phyloP scores from a whole-genome alignment of 2,329 filamentous ascomycete species.

The Thermoascus crustaceus region DNA sequence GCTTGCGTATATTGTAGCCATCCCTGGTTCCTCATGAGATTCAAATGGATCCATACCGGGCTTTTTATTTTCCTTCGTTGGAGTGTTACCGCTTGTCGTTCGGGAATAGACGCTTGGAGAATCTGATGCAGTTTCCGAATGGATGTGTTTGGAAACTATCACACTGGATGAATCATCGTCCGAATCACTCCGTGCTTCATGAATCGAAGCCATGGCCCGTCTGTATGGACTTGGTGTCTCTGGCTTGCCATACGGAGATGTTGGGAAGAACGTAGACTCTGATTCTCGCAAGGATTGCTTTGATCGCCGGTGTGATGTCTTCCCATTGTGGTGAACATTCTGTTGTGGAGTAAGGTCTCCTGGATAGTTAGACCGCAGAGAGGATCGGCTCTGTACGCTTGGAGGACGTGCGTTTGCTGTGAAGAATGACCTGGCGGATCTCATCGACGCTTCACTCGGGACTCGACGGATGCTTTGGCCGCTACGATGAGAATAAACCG shows the following conservation, averaged over 20 bases:
- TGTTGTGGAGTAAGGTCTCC: conserved; percentile 15
- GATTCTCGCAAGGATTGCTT: conserved; percentile 5
- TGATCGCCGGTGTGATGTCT: background rate
- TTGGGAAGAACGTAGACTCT: conserved; percentile 15
- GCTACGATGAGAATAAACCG: conserved; percentile 16
- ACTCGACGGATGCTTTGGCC: conserved; percentile 23
- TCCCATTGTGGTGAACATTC: conserved; percentile 11
- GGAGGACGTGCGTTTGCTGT: conserved; percentile 15
- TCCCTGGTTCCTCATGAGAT: conserved; percentile 21
- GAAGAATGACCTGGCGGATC: conserved; percentile 23
- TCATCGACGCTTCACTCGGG: conserved; percentile 23
- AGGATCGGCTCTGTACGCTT: conserved; percentile 5
- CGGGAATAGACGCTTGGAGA: conserved; percentile 39
- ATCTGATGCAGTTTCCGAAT: conserved; percentile 10
- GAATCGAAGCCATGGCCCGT: conserved; percentile 11
- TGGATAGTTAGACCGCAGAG: conserved; percentile 3
- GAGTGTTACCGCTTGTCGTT: conserved; percentile 28
- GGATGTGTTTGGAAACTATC: conserved; percentile 8
- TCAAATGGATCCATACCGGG: conserved; percentile 4
- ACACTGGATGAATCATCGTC: conserved; percentile 16
- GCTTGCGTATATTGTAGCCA: conserved; percentile 28
- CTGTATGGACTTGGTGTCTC: conserved; percentile 16
- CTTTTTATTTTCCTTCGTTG: conserved; percentile 9
- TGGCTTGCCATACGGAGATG: conserved; percentile 11
- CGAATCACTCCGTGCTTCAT: conserved; percentile 8